phyloP scores from a whole-genome alignment of 2,329 filamentous ascomycete genomes.

The Annulohypoxylon truncatum region DNA sequence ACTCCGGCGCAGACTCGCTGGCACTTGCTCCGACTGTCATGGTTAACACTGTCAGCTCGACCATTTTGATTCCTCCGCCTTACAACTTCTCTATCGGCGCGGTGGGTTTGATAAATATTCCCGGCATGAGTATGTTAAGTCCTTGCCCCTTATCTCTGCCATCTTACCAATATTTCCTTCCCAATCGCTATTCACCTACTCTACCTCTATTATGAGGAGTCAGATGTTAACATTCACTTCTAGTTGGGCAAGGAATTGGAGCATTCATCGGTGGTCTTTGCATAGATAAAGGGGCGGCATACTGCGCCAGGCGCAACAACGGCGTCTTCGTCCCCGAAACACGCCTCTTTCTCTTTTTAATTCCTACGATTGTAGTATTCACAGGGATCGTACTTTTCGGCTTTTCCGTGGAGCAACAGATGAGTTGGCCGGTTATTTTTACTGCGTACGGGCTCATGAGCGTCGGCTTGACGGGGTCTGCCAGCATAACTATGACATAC shows the following conservation, averaged over 20 bases:
- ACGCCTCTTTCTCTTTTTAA: conserved; percentile 18
- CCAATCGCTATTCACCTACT: neutral
- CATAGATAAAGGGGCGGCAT: conserved; percentile 19
- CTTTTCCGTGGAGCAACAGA: conserved; percentile 12
- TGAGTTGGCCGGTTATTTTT: conserved; percentile 25
- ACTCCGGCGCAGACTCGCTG: conserved; percentile 15
- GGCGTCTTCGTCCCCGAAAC: conserved; percentile 25
- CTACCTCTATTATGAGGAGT: no score
- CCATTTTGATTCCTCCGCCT: conserved; percentile 18
- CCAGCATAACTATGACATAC: conserved; percentile 26
- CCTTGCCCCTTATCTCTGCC: neutral
- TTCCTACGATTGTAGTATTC: conserved; percentile 20
- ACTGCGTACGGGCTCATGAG: conserved; percentile 22
- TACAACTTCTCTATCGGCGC: conserved; percentile 23
- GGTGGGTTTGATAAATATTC: conserved; percentile 23
- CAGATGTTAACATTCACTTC: neutral
- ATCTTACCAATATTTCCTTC: neutral
- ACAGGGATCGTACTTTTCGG: conserved; percentile 22
- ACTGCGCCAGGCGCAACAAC: conserved; percentile 22
- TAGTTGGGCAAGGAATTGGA: conserved; percentile 20
- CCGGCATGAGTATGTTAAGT: conserved; percentile 13
- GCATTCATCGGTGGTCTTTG: conserved; percentile 19
- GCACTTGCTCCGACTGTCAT: conserved; percentile 26
- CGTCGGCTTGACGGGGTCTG: conserved; percentile 21
- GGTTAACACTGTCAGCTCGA: conserved; percentile 23